Evolutionary conservation across 1,139 yeast genomes (phyloP).

Genomic region (Yamadazyma kanchanaburiensis): DNA sequence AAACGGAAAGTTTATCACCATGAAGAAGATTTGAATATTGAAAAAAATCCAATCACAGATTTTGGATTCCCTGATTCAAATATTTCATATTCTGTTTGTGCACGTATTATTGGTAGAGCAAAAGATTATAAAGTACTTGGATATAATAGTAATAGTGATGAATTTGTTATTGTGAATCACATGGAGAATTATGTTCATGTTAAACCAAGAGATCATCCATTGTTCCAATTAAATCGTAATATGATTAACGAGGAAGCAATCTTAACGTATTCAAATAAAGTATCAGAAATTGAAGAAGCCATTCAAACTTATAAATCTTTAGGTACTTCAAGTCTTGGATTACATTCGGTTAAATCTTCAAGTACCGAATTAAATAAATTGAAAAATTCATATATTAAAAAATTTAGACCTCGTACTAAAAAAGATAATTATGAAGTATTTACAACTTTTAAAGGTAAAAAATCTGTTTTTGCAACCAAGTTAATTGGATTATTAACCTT

Average conservation of each 20-base stretch:
- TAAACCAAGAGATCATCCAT: conserved; percentile 20
- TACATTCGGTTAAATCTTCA: conserved; percentile 4
- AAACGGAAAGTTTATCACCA: conserved; percentile 7
- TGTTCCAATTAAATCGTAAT: conserved; percentile 25
- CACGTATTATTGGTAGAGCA: conserved; percentile 34
- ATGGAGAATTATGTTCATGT: conserved; percentile 26
- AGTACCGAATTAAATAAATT: conserved; percentile 24
- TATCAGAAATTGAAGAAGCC: conserved; percentile 23
- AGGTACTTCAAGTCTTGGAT: not conserved
- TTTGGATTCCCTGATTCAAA: conserved; percentile 30
- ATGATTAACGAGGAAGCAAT: conserved; percentile 35
- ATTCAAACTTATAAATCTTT: conserved; percentile 23
- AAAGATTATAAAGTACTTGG: conserved; percentile 24
- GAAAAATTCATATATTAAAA: conserved; percentile 27
- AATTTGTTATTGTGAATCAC: conserved; percentile 36
- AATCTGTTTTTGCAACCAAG: conserved; percentile 29
- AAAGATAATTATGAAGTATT: conserved; percentile 26
- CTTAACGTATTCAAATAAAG: conserved; percentile 24
- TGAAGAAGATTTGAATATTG: conserved; percentile 3
- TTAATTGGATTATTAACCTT: conserved; percentile 31
- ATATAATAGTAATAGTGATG: conserved; percentile 20
- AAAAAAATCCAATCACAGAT: conserved; percentile 20
- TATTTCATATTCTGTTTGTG: conserved; percentile 34
- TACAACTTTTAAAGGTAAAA: conserved; percentile 29
- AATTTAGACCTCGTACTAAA: conserved; percentile 12